phyloP scores from a whole-genome alignment of 2,329 filamentous ascomycete genomes.

The Aspergillus thermomutatus region DNA sequence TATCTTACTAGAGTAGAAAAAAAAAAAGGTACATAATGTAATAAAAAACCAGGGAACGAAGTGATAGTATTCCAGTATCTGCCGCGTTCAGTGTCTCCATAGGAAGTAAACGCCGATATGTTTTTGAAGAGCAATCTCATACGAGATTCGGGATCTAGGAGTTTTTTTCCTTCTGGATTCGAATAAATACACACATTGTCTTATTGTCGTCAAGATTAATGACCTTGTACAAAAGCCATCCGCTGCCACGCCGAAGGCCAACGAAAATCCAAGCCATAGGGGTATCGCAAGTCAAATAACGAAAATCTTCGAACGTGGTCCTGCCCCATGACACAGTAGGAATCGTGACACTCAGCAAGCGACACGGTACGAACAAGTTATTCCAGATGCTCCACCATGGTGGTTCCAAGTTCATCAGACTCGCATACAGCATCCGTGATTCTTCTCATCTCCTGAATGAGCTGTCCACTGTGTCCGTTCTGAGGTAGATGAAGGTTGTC shows the following conservation, averaged over 20 bases:
- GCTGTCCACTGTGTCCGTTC: neutral
- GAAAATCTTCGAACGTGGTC: neutral
- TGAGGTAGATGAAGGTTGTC: neutral
- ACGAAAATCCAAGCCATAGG: neutral
- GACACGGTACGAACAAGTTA: neutral
- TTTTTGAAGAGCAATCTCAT: neutral
- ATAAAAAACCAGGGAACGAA: neutral
- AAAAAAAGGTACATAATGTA: neutral
- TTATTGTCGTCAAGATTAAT: neutral
- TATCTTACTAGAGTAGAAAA: neutral
- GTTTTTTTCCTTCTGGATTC: neutral
- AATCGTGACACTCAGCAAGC: neutral
- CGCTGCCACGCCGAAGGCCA: neutral
- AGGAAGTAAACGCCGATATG: neutral
- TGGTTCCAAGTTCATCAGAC: neutral
- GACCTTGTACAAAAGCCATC: neutral
- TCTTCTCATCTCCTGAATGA: neutral
- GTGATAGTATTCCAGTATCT: neutral
- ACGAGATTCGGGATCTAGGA: neutral
- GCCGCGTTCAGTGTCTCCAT: neutral
- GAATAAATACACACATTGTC: neutral
- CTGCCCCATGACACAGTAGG: neutral
- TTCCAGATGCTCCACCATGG: neutral
- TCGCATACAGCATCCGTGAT: neutral
- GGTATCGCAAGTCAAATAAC: neutral